These are phyloP conservation scores for Chlorella sp. DNA, from an alignment of 139 green algal genomes.

Conservation along the genomic window DNA sequence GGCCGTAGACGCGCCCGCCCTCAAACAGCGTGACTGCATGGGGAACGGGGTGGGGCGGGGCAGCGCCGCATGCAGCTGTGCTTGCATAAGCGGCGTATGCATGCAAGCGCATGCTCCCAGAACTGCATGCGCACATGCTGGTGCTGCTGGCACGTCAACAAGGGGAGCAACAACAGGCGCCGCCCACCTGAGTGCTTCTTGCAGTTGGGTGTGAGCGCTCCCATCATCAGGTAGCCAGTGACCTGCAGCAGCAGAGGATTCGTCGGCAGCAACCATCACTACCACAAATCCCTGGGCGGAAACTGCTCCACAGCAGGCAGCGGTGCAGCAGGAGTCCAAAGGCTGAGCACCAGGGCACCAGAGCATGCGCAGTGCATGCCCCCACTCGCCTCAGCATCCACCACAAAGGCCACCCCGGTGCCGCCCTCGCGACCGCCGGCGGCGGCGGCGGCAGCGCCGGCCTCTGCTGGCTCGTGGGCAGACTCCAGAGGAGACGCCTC, in stretches of 20 bases:
- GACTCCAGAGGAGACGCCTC: neutral
- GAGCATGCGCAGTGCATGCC: neutral
- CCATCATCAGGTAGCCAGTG: slow-evolving; percentile 95
- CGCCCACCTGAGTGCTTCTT: slow-evolving; percentile 45
- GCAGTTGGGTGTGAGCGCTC: slow-evolving; percentile 65
- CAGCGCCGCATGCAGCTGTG: neutral
- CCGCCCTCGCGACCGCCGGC: slow-evolving; percentile 12
- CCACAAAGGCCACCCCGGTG: slow-evolving; percentile 80
- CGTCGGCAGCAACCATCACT: too few species aligned
- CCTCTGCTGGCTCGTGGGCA: neutral
- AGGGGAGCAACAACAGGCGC: neutral
- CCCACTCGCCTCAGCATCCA: slow-evolving; percentile 84
- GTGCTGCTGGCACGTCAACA: too few species aligned
- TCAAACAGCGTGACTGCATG: slow-evolving; percentile 79
- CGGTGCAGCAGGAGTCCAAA: neutral
- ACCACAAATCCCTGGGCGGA: too few species aligned
- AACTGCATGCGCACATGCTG: too few species aligned
- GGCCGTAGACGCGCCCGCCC: slow-evolving; percentile 82
- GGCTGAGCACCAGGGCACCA: too few species aligned
- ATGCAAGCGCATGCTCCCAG: too few species aligned
- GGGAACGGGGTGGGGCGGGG: neutral
- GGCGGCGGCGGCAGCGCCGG: neutral
- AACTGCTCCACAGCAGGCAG: neutral
- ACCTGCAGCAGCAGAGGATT: slow-evolving; percentile 33
- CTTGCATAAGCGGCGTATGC: too few species aligned